Percentiles rank a stretch among this genome's conserved stretches.
Evolutionary conservation across 345 rosid genomes (phyloP).

Genomic region (Citrus australasica): DNA sequence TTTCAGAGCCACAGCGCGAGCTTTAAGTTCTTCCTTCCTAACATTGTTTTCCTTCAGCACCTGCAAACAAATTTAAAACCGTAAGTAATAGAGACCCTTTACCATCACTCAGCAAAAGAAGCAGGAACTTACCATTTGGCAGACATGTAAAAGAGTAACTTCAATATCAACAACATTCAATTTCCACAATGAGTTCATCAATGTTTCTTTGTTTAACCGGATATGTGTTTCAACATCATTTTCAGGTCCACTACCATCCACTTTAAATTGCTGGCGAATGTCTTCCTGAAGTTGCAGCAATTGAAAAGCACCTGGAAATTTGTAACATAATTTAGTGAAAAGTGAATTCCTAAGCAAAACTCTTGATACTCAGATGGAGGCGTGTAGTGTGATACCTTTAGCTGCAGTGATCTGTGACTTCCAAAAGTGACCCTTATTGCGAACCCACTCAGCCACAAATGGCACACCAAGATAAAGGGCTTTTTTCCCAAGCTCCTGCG

Average conservation of each 20-base stretch:
- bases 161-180: constrained; percentile 90
- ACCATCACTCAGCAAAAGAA: background rate
- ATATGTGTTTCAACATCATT: constrained; percentile 75
- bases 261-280: constrained; percentile 50
- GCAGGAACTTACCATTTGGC: constrained; percentile 64
- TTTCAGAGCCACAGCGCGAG: constrained; percentile 69
- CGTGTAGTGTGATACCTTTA: constrained; percentile 35
- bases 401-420: constrained; percentile 76
- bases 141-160: constrained; percentile 70
- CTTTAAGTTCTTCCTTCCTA: constrained; percentile 70
- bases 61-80: constrained; percentile 27
- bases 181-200: constrained; percentile 84
- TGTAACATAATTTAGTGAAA: background rate
- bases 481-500: constrained; percentile 72
- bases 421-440: constrained; percentile 70
- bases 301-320: constrained; percentile 76
- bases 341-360: background rate
- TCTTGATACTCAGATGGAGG: no score
- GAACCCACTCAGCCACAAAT: constrained; percentile 67
- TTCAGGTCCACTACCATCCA: constrained; percentile 48
- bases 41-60: constrained; percentile 61
- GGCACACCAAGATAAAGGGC: constrained; percentile 69
- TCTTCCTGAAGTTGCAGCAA: constrained; percentile 93
- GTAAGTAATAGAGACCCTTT: background rate
- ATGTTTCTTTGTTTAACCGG: constrained; percentile 63